phyloP scores from a whole-genome alignment of 495 filamentous ascomycete species.

The Aspergillus taichungensis region DNA sequence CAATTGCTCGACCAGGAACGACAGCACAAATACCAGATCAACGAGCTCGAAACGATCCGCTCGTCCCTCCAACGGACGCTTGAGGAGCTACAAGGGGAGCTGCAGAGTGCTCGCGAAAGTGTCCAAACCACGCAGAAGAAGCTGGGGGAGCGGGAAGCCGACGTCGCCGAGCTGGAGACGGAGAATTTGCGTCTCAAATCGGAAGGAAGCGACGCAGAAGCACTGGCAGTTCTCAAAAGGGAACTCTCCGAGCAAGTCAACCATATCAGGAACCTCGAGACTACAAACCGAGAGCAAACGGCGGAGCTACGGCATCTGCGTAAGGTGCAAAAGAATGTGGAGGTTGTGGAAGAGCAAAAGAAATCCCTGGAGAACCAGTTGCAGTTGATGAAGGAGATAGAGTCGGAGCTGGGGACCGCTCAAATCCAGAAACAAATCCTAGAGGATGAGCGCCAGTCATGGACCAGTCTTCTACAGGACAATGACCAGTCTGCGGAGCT shows the following conservation, averaged over 20 bases:
- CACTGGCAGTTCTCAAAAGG: slow-evolving; percentile 68
- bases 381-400: slow-evolving; percentile 62
- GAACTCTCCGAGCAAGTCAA: slow-evolving; percentile 83
- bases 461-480: slow-evolving; percentile 76
- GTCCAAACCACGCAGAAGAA: slow-evolving; percentile 59
- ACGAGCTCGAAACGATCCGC: slow-evolving; percentile 63
- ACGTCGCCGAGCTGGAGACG: slow-evolving; percentile 64
- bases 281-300: slow-evolving; percentile 68
- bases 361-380: slow-evolving; percentile 68
- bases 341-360: slow-evolving; percentile 96
- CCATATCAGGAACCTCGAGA: slow-evolving; percentile 79
- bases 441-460: slow-evolving; percentile 79
- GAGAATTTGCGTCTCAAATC: slow-evolving; percentile 76
- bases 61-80: slow-evolving; percentile 56
- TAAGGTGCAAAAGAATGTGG: slow-evolving; percentile 70
- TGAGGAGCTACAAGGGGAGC: slow-evolving; percentile 63
- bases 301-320: slow-evolving; percentile 72
- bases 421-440: slow-evolving; percentile 75
- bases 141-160: slow-evolving; percentile 56
- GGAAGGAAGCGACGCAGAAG: slow-evolving; percentile 76
- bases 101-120: slow-evolving; percentile 50
- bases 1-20: slow-evolving; percentile 64
- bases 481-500: slow-evolving; percentile 61
- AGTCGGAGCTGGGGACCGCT: slow-evolving; percentile 66
- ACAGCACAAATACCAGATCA: slow-evolving; percentile 56